Conservation (phyloP, 768 basidiomycete species). For the Suillus occidentalis region DNA sequence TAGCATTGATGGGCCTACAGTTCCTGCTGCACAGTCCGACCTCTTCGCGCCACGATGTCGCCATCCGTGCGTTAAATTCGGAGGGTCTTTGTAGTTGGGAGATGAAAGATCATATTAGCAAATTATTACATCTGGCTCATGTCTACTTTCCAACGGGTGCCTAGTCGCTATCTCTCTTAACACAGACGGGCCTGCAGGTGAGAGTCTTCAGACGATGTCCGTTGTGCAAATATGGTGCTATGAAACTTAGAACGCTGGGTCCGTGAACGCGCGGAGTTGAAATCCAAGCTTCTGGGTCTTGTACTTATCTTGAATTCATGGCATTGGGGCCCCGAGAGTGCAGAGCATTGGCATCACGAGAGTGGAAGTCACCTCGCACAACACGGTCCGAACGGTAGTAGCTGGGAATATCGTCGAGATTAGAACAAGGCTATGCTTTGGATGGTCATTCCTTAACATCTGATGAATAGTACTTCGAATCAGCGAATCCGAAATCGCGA, state of each 20-base stretch:
- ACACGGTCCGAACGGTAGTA: constrained; percentile 13
- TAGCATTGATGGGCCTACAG: too few species aligned
- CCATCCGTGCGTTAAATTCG: background rate
- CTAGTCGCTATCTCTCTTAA: background rate
- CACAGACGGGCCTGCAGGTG: background rate
- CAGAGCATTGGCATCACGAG: background rate
- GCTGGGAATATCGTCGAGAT: constrained; percentile 21
- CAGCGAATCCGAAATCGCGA: constrained; percentile 5
- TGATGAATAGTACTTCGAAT: constrained; percentile 15
- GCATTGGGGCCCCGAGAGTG: background rate
- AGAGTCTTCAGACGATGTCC: background rate
- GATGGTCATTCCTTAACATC: constrained; percentile 7
- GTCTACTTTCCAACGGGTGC: constrained; percentile 2
- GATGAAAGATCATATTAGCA: background rate
- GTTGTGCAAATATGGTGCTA: constrained; percentile 4
- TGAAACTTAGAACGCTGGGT: constrained; percentile 1
- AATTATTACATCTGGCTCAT: constrained; percentile 1
- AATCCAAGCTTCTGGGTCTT: background rate
- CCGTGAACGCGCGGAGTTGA: constrained; percentile 1
- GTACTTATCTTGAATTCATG: background rate
- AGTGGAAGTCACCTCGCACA: constrained; percentile 6
- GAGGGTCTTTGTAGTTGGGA: constrained; percentile 1
- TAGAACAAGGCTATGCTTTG: constrained; percentile 32
- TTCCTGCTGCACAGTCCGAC: background rate
- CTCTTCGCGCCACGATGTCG: constrained; percentile 4